Percentiles rank a stretch among this genome's conserved stretches.
These are phyloP conservation scores for Crassisporium funariophilum DNA, from an alignment of 768 basidiomycete genomes.

Conservation along the genomic window DNA sequence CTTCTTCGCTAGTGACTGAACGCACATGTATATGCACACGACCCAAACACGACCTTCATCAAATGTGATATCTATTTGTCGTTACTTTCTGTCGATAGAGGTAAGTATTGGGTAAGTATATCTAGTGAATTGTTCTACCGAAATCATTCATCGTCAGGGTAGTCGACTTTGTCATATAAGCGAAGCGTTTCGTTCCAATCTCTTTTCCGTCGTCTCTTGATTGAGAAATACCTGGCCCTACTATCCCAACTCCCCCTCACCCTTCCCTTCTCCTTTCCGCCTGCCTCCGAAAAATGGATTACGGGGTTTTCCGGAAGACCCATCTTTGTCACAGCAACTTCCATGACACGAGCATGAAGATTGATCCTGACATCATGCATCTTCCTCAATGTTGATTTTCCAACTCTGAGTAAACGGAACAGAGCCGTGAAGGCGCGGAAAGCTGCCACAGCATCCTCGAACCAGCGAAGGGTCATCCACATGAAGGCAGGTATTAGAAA, in stretches of 20 bases:
- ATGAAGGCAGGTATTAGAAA: constrained; percentile 70
- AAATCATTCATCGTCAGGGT: constrained; percentile 66
- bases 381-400: constrained; percentile 53
- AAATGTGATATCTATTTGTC: not conserved
- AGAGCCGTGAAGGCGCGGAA: constrained; percentile 74
- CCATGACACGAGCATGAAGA: constrained; percentile 67
- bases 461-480: constrained; percentile 91
- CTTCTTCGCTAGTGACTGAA: too few species aligned
- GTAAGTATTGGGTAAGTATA: not conserved
- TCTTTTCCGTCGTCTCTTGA: constrained; percentile 75
- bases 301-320: constrained; percentile 74
- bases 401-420: constrained; percentile 61
- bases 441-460: constrained; percentile 81
- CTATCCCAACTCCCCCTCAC: constrained; percentile 71
- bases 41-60: too few species aligned
- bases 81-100: not conserved
- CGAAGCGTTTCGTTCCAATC: constrained; percentile 90
- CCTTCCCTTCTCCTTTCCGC: constrained; percentile 72
- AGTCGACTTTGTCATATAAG: constrained; percentile 82
- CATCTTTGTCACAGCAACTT: constrained; percentile 57
- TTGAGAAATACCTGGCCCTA: constrained; percentile 74
- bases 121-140: not conserved
- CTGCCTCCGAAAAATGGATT: constrained; percentile 55
- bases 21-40: too few species aligned
- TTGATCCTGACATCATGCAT: constrained; percentile 56